Percentiles rank a stretch among this genome's conserved stretches.
Evolutionary conservation across 192 early-diverging fungal genomes (phyloP).

Genomic region (Gonapodya sp.): DNA sequence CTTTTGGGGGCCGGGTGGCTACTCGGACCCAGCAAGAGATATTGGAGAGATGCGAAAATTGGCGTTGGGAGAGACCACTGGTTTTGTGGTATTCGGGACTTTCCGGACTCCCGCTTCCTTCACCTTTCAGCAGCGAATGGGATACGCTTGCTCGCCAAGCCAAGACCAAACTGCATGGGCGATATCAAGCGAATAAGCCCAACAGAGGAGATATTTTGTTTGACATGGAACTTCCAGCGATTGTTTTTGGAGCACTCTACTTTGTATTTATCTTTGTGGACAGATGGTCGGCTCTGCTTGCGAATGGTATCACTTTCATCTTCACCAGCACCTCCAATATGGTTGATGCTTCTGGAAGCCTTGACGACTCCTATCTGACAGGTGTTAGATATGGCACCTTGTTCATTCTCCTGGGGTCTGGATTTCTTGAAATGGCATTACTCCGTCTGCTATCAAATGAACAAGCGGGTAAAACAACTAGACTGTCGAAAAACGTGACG

Average conservation of each 20-base stretch:
- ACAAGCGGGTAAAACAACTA: slow-evolving; percentile 8
- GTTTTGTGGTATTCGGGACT: slow-evolving; percentile 31
- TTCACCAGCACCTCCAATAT: slow-evolving; percentile 14
- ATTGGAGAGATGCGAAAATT: slow-evolving; percentile 19
- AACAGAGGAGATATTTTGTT: slow-evolving; percentile 36
- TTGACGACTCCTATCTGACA: slow-evolving; percentile 14
- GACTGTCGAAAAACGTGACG: not conserved
- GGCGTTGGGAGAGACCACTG: slow-evolving; percentile 25
- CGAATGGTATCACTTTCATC: slow-evolving; percentile 20
- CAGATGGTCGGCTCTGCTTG: slow-evolving; percentile 26
- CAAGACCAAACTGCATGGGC: slow-evolving; percentile 29
- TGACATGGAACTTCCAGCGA: slow-evolving; percentile 30
- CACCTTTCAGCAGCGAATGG: slow-evolving; percentile 30
- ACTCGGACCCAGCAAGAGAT: slow-evolving; percentile 7
- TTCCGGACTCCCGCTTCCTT: slow-evolving; percentile 19
- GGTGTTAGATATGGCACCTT: slow-evolving; percentile 27
- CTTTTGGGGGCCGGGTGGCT: not conserved
- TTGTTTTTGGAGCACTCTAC: slow-evolving; percentile 30
- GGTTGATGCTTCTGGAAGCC: not conserved
- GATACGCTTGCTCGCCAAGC: slow-evolving; percentile 27
- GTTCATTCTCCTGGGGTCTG: slow-evolving; percentile 29
- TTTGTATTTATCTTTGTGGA: slow-evolving; percentile 32
- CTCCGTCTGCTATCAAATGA: slow-evolving; percentile 14
- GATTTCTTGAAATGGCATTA: slow-evolving; percentile 29
- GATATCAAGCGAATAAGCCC: slow-evolving; percentile 33